These are phyloP conservation scores for Ceratonia siliqua DNA, from an alignment of 306 rosid species.

Conservation along the genomic window DNA sequence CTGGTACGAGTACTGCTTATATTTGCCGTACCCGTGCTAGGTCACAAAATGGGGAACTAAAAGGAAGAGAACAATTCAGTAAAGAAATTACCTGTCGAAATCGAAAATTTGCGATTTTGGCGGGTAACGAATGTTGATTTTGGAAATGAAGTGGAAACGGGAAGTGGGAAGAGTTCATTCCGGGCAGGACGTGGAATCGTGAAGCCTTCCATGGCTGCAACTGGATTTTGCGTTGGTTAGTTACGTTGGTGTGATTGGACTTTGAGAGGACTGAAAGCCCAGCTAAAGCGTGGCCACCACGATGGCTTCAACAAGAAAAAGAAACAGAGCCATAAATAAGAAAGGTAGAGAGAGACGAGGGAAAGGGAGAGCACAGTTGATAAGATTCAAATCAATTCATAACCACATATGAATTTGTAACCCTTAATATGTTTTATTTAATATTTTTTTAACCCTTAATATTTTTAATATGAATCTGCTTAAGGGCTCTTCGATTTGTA, in stretches of 20 bases:
- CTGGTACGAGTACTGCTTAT: no score
- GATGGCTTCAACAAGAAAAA: no score
- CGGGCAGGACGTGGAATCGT: neutral
- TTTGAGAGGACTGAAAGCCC: neutral
- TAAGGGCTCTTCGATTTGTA: no score
- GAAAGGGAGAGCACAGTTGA: no score
- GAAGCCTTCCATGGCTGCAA: constrained; percentile 17
- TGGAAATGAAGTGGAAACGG: constrained; percentile 5
- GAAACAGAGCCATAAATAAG: no score
- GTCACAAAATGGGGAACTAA: neutral
- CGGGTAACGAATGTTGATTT: neutral
- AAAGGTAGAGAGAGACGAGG: no score
- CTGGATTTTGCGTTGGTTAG: neutral
- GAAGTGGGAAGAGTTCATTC: neutral
- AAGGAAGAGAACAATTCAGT: neutral
- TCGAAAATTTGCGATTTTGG: neutral
- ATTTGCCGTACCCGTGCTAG: neutral
- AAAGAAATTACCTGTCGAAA: neutral
- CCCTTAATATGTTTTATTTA: no score
- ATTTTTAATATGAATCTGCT: no score
- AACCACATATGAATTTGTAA: no score
- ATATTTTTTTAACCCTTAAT: no score
- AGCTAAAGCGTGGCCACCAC: neutral
- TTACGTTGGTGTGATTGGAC: neutral
- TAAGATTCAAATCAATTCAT: no score